Evolutionary conservation across 1,139 yeast genomes (phyloP).

Genomic region (Candida sanyaensis): DNA sequence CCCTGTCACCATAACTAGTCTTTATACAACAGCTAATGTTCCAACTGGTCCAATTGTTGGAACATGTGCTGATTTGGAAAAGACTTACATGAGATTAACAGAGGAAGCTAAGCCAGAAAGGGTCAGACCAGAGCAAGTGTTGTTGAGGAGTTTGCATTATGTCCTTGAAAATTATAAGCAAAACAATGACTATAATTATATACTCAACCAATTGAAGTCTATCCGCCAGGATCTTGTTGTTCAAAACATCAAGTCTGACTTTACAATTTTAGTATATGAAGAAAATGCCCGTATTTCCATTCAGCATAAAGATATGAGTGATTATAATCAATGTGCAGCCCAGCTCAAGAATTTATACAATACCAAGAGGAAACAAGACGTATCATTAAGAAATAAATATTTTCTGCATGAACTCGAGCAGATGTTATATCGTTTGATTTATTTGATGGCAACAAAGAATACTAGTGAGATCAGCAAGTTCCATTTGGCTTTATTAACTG

Average conservation of each 20-base stretch:
- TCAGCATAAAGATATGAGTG: slow-evolving; percentile 83
- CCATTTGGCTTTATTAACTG: slow-evolving; percentile 20
- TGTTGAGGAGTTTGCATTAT: slow-evolving; percentile 58
- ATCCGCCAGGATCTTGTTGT: slow-evolving; percentile 92
- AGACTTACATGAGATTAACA: slow-evolving; percentile 78
- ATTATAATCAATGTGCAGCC: slow-evolving; percentile 92
- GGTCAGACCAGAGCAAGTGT: slow-evolving; percentile 71
- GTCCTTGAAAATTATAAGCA: slow-evolving; percentile 55
- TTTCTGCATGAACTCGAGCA: slow-evolving; percentile 55
- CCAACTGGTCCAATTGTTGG: slow-evolving; percentile 53
- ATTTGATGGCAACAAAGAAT: slow-evolving; percentile 78
- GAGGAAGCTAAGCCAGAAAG: slow-evolving; percentile 86
- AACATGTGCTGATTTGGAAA: slow-evolving; percentile 64
- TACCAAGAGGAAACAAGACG: slow-evolving; percentile 16
- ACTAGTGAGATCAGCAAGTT: slow-evolving; percentile 46
- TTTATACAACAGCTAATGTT: background rate
- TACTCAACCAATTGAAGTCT: slow-evolving; percentile 89
- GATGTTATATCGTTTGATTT: slow-evolving; percentile 72
- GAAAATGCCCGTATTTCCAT: slow-evolving; percentile 87
- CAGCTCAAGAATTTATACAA: slow-evolving; percentile 68
- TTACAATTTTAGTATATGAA: slow-evolving; percentile 80
- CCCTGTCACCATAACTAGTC: slow-evolving; percentile 6
- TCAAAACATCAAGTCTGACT: slow-evolving; percentile 79
- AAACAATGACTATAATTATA: slow-evolving; percentile 64
- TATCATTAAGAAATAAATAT: slow-evolving; percentile 14